Percentiles rank a stretch among this genome's conserved stretches.
These are phyloP conservation scores for Acorus gramineus DNA, from an alignment of 106 monocot genomes.

Conservation along the genomic window DNA sequence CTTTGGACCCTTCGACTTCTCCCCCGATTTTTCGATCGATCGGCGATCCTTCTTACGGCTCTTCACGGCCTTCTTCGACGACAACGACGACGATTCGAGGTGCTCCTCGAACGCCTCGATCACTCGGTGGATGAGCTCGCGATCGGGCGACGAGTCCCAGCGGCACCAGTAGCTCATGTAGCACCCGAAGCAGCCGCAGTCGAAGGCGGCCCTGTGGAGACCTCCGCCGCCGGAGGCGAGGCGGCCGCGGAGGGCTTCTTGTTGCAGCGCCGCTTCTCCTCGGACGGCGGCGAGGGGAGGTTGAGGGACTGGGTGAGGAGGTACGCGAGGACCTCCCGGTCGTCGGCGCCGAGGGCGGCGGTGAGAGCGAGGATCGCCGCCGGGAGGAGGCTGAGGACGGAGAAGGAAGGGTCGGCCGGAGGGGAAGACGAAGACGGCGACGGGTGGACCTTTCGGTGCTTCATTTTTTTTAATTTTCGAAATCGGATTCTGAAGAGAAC, in stretches of 20 bases:
- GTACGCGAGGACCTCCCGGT: conserved; percentile 28
- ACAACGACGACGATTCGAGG: background rate
- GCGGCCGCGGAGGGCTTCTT: too few species aligned
- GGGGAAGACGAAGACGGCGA: conserved; percentile 7
- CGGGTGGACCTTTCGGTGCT: conserved; percentile 11
- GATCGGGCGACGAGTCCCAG: conserved; percentile 22
- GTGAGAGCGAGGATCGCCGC: conserved; percentile 20
- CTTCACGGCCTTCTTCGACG: too few species aligned
- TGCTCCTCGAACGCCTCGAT: conserved; percentile 30
- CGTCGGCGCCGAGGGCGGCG: conserved; percentile 13
- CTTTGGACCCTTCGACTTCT: too few species aligned
- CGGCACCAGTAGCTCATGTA: conserved; percentile 21
- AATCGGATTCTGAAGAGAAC: too few species aligned
- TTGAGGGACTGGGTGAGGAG: conserved; percentile 13
- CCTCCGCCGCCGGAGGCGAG: background rate
- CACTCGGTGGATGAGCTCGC: conserved; percentile 19
- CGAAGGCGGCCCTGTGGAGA: conserved; percentile 7
- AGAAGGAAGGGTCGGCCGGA: conserved; percentile 1
- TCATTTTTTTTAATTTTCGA: too few species aligned
- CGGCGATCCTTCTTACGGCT: too few species aligned
- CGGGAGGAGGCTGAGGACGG: conserved; percentile 21
- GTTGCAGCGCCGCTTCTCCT: background rate
- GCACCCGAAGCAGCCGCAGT: conserved; percentile 26
- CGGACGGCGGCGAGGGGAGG: background rate
- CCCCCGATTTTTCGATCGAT: too few species aligned